Conservation (phyloP, 108 stramenopile genomes). For the Nannochloropsis gaditana region DNA sequence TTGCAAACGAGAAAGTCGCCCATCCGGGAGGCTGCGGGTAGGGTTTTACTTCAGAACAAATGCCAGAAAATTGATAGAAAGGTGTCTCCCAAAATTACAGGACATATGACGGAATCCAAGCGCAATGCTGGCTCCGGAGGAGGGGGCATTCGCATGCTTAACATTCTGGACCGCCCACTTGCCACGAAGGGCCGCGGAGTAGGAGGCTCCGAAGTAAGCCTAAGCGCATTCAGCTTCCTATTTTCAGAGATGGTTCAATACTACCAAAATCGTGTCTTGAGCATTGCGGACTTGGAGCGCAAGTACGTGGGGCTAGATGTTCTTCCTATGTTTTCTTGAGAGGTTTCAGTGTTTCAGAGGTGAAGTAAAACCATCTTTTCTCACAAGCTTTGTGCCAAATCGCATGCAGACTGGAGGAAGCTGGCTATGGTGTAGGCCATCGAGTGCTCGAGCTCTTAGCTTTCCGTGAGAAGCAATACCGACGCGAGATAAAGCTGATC, state of each 20-base stretch:
- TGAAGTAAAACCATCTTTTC: too few relatives aligned
- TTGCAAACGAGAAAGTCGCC: too few relatives aligned
- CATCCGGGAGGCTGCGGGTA: too few relatives aligned
- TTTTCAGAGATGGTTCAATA: slow-evolving; percentile 93
- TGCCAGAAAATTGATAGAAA: too few relatives aligned
- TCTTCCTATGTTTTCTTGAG: background rate
- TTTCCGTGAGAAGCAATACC: slow-evolving; percentile 68
- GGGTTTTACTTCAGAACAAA: too few relatives aligned
- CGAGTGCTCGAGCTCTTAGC: slow-evolving; percentile 79
- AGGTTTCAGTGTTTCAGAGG: background rate
- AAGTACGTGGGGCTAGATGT: slow-evolving; percentile 34
- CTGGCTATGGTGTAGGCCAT: slow-evolving; percentile 84
- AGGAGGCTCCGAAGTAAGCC: slow-evolving; percentile 60
- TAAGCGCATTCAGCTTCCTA: slow-evolving; percentile 83
- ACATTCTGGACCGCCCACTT: background rate
- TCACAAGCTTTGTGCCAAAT: too few relatives aligned
- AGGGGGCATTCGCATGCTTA: background rate
- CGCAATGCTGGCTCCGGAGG: background rate
- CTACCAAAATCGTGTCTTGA: slow-evolving; percentile 77
- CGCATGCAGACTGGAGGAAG: slow-evolving; percentile 64
- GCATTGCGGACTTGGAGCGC: slow-evolving; percentile 80
- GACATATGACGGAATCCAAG: background rate
- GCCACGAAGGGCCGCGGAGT: background rate
- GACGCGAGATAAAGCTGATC: slow-evolving; percentile 43
- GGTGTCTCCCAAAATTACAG: background rate